Evolutionary conservation across 345 rosid species (phyloP).

Genomic region (Eucalyptus globulus): DNA sequence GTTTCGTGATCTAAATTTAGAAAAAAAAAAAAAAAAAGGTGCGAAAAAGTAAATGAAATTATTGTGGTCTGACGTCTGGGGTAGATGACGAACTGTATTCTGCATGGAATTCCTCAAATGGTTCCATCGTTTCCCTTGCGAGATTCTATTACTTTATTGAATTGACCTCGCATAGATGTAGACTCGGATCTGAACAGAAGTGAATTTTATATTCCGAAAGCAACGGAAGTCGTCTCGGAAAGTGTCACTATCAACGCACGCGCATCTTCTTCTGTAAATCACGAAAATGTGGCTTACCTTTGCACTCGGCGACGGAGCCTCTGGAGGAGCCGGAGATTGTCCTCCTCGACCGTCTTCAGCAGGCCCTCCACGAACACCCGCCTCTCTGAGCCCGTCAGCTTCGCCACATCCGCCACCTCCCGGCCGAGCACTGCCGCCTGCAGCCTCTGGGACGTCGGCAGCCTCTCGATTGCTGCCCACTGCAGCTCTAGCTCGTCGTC

Average conservation of each 20-base stretch:
- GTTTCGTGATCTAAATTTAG: background rate
- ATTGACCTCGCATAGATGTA: background rate
- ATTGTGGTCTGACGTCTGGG: background rate
- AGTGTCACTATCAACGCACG: background rate
- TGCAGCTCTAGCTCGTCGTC: slow-evolving; percentile 17
- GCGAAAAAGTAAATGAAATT: background rate
- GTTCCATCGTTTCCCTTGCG: background rate
- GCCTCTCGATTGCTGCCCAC: slow-evolving; percentile 37
- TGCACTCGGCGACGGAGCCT: slow-evolving; percentile 21
- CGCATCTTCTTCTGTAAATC: background rate
- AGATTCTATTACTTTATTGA: background rate
- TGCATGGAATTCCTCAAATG: background rate
- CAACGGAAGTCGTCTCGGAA: background rate
- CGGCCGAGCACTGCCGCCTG: slow-evolving; percentile 7
- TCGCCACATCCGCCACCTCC: slow-evolving; percentile 14
- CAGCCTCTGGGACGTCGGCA: slow-evolving; percentile 12
- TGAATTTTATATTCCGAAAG: background rate
- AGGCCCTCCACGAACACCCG: slow-evolving; percentile 22
- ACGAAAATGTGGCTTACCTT: slow-evolving; percentile 2
- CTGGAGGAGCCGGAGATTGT: slow-evolving; percentile 19
- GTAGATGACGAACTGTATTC: background rate
- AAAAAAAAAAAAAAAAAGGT: background rate
- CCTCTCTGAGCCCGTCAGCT: slow-evolving; percentile 17
- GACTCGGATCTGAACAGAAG: background rate
- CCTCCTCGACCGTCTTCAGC: slow-evolving; percentile 17